A percentile compares a stretch with the other conserved stretches of the same genome.
phyloP scores from a whole-genome alignment of 2,329 filamentous ascomycete genomes.

The Xenosphaeropsis pyriputrescens region DNA sequence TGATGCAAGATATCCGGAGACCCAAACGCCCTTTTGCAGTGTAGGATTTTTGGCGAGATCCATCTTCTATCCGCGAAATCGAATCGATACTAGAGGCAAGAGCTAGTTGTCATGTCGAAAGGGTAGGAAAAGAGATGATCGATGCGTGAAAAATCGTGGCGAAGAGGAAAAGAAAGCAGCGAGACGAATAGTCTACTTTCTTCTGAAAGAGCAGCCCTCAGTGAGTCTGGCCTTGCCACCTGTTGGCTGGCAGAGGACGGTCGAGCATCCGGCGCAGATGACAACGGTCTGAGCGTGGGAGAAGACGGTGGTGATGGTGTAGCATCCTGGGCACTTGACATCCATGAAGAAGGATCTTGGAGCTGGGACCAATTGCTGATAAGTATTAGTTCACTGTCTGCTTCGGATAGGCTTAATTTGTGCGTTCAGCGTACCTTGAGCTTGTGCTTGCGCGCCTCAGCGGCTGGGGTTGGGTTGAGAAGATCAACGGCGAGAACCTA shows the following conservation, averaged over 20 bases:
- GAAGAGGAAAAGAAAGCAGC: slow-evolving; percentile 24
- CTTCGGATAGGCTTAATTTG: slow-evolving; percentile 1
- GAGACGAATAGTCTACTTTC: slow-evolving; percentile 68
- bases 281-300: slow-evolving; percentile 99
- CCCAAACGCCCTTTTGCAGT: slow-evolving; percentile 53
- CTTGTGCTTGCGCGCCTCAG: slow-evolving; percentile 99
- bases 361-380: slow-evolving; percentile 78
- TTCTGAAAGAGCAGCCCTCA: slow-evolving; percentile 99
- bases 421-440: slow-evolving; percentile 65
- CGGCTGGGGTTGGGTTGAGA: slow-evolving; percentile 93
- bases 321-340: slow-evolving; percentile 99
- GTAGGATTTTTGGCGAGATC: slow-evolving; percentile 42
- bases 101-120: slow-evolving; percentile 1
- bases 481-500: slow-evolving; percentile 99
- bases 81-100: slow-evolving; percentile 23
- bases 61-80: slow-evolving; percentile 60
- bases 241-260: slow-evolving; percentile 98
- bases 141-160: slow-evolving; percentile 21
- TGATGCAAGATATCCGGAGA: slow-evolving; percentile 75
- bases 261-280: slow-evolving; percentile 99
- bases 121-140: slow-evolving; percentile 12
- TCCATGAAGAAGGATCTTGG: slow-evolving; percentile 99
- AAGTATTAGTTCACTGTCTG: slow-evolving; percentile 7
- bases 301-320: slow-evolving; percentile 99
- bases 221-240: slow-evolving; percentile 98